Percentiles rank a stretch among this genome's conserved stretches.
Conservation (phyloP, 2,329 filamentous ascomycete species). For the Zymoseptoria brevis region DNA sequence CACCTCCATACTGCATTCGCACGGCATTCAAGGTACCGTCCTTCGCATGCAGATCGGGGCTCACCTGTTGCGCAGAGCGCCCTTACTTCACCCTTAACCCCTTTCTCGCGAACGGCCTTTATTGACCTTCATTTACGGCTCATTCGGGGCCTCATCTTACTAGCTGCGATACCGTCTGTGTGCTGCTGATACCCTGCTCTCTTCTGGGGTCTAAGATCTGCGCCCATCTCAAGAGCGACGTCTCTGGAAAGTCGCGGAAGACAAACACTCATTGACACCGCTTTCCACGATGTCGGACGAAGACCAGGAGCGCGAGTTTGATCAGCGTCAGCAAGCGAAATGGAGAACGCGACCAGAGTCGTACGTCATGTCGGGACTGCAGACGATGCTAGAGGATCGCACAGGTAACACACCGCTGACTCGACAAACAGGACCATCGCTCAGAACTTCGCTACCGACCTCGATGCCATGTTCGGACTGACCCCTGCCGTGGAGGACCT, state of each 20-base stretch:
- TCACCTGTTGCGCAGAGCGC: background rate
- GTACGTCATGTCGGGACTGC: conserved; percentile 10
- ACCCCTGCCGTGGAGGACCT: conserved; percentile 64
- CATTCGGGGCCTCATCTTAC: background rate
- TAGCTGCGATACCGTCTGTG: background rate
- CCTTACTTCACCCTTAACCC: background rate
- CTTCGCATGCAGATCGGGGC: background rate
- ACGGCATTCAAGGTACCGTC: background rate
- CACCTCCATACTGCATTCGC: background rate
- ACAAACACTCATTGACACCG: background rate
- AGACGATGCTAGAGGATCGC: too few species aligned
- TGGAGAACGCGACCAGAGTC: conserved; percentile 19
- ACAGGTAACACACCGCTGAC: background rate
- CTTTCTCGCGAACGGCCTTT: background rate
- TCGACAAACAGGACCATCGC: conserved; percentile 63
- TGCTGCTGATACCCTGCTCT: background rate
- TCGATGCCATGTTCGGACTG: conserved; percentile 84
- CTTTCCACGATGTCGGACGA: conserved; percentile 8
- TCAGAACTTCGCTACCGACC: conserved; percentile 73
- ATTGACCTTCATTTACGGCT: background rate
- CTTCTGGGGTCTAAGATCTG: background rate
- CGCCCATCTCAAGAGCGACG: background rate
- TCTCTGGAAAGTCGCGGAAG: background rate
- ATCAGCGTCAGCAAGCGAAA: conserved; percentile 1
- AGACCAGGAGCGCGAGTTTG: conserved; percentile 1